Base-by-base conservation (phyloP, 345 rosid species). In the Bretschneidera sinensis region DNA sequence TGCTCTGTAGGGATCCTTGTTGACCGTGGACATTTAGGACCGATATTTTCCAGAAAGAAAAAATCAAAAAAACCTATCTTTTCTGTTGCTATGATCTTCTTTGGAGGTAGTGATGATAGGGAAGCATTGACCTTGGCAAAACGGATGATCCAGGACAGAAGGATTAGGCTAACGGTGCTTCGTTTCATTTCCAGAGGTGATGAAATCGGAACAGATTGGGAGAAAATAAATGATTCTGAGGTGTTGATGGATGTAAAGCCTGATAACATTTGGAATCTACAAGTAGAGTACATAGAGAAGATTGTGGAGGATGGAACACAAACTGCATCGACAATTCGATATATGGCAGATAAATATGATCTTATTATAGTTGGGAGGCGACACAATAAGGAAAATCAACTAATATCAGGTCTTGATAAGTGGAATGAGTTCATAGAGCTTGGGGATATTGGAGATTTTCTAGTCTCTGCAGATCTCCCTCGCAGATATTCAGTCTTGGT, bases 1-100 rank as follows among this genome's bases (percentile, higher is more conserved):
- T 78, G 80, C 63, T 78, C 83, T 0, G 66, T 75, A 9, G 78
- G 80, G n/a, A 70, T 75, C 48, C 62, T 72, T 14, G 49, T 72
- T 0, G 69, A 62, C 56, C 76, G 78, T 5, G 71, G 73, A 14
- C 17, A 2, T 14, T 47, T 16, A 17, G 62, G 28, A 23, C 17
- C 59, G 22, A 48, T 17, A 43, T 31, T 24, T 34, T 51, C 22
- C n/a, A 60, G 33, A n/a, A n/a, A n/a, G 17, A 25, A 25, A 25
- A 51, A 17, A 21, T 23, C 34, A 6, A 61, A 51, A 28, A 1
- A 19, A 31, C 21, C 33, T 50, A 39, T 21, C 1, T 43, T 52
- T 45, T 48, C 48, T 43, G 56, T 25, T 11, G 35, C 35, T 9
- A 31, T 67, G 73, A 45, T 72, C 6, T 78, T 75, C 58, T 19